These are phyloP conservation scores for Silene coronaria DNA, from an alignment of 179 eudicot genomes.

Conservation along the genomic window DNA sequence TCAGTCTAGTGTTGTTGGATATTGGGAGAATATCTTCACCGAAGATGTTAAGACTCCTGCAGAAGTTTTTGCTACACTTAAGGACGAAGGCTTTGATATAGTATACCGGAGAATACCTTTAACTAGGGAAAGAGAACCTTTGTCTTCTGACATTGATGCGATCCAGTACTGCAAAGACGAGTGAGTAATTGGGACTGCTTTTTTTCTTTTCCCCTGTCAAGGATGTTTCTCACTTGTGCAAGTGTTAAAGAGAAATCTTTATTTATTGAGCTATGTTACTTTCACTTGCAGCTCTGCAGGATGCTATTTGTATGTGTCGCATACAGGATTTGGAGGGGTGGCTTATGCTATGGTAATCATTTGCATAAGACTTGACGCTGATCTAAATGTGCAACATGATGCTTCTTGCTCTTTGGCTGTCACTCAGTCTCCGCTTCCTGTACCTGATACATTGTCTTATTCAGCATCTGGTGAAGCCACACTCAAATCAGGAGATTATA, in stretches of 20 bases:
- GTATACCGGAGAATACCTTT: conserved; percentile 75
- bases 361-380: conserved; percentile 73
- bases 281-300: conserved; percentile 65
- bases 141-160: conserved; percentile 83
- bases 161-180: conserved; percentile 69
- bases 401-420: conserved; percentile 28
- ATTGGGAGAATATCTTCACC: conserved; percentile 78
- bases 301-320: conserved; percentile 83
- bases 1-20: conserved; percentile 73
- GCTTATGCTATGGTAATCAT: conserved; percentile 88
- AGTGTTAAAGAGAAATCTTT: not conserved
- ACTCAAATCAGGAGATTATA: conserved; percentile 65
- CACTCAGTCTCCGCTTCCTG: conserved; percentile 19
- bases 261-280: conserved; percentile 4
- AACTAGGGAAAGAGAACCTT: conserved; percentile 83
- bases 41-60: conserved; percentile 87
- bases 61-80: conserved; percentile 67
- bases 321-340: conserved; percentile 96
- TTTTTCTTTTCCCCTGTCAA: conserved; percentile 16
- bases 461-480: conserved; percentile 54
- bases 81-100: conserved; percentile 57
- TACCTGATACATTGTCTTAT: conserved; percentile 16
- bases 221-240: not conserved
- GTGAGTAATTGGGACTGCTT: conserved; percentile 41
- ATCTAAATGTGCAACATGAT: conserved; percentile 36